Evolutionary conservation across 495 filamentous ascomycete genomes (phyloP), one percentile per base, ranked within the genome.

Genomic region (Extremus antarcticus): DNA sequence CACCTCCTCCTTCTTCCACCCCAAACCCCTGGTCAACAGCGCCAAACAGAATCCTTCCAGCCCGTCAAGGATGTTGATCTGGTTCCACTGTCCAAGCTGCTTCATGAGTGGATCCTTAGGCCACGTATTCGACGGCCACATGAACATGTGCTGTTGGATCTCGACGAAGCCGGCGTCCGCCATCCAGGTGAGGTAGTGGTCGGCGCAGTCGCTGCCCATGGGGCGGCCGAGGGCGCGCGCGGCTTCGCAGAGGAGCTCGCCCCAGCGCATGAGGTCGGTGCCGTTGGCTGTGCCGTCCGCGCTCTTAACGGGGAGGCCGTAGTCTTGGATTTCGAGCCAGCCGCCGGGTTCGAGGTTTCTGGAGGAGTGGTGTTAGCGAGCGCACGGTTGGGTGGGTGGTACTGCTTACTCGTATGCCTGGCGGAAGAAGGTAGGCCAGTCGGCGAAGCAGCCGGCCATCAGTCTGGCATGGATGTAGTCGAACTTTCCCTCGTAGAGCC

Each of bases 391-490:
- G 3, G 17, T 16, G 24, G 16, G 24, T 20, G 39, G 3, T 25
- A 19, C 9, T 1, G 25, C 51, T 45, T 51, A 66, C 24, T 70
- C 62, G 54, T 67, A 76, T 21, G 70, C 67, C 22, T 71, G 63
- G 10, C 56, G 54, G 61, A 78, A 70, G 32, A 78, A 68, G 25
- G 61, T 55, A 24, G 57, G 68, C 62, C 76, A 78, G 65, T 81
- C 73, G 23, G 70, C 62, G 53, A 80, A 76, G 41, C 65, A 73
- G 57, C 71, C 72, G 32, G 70, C 60, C 56, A 82, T 68, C 54
- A 74, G 69, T 10, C 78, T 73, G 9, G 69, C 65, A 56, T 81
- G 74, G 53, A 82, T 73, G 58, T 74, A 76, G 63, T 81, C 73
- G 59, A 77, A 81, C 23, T 68, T 63, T n/a, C 69, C 58, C 40